Evolutionary conservation across 1,284 basidiomycete genomes (phyloP).

Genomic region (Trichosporon ovoides): DNA sequence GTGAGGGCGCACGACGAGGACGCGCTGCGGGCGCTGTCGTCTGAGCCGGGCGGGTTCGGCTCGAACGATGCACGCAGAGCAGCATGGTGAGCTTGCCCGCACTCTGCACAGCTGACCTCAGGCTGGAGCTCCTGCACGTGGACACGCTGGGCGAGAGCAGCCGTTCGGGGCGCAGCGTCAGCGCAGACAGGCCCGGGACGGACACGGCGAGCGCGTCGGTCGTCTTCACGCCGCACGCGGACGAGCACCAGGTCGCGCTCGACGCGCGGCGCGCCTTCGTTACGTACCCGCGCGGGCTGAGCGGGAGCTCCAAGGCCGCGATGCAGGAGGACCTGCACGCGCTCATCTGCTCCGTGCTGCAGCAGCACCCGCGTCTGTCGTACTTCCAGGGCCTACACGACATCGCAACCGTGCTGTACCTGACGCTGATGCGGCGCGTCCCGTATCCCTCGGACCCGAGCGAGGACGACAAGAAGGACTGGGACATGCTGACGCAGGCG

Average conservation of each 20-base stretch:
- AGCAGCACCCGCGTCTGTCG: conserved; percentile 63
- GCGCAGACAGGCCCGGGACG: not conserved
- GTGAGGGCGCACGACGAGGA: conserved; percentile 30
- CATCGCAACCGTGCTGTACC: conserved; percentile 75
- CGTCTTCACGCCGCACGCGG: conserved; percentile 54
- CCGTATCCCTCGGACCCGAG: conserved; percentile 21
- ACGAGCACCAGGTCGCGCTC: conserved; percentile 76
- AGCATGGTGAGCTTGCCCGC: conserved; percentile 36
- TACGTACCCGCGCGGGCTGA: conserved; percentile 66
- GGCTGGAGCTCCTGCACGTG: conserved; percentile 30
- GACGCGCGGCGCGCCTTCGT: conserved; percentile 87
- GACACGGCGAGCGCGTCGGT: conserved; percentile 11
- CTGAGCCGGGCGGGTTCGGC: conserved; percentile 45
- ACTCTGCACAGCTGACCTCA: conserved; percentile 13
- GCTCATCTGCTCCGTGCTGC: conserved; percentile 71
- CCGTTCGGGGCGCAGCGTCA: not conserved
- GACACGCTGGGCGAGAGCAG: conserved; percentile 4
- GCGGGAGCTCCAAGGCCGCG: conserved; percentile 44
- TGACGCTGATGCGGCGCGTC: conserved; percentile 57
- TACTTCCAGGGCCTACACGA: conserved; percentile 97
- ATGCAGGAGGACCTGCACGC: conserved; percentile 65
- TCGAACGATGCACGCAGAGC: conserved; percentile 28
- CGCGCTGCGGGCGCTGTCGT: conserved; percentile 32
- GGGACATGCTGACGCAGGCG: conserved; percentile 60
- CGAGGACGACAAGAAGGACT: conserved; percentile 43